Evolutionary conservation across 164 flowering plant genomes (phyloP).

Genomic region (Dillenia suffruticosa): DNA sequence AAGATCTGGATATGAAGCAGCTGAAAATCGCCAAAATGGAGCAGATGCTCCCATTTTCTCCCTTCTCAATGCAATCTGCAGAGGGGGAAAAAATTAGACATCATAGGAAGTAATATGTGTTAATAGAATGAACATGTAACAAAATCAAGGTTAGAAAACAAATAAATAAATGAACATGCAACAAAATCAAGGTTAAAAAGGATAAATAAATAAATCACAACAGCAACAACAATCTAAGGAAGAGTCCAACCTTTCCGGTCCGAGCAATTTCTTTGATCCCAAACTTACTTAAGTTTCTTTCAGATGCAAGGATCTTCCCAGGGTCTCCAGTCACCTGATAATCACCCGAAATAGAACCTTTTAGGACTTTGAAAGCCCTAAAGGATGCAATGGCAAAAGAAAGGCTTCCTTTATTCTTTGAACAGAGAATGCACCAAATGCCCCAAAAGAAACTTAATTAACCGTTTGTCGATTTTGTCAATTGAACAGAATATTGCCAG

Average conservation of each 20-base stretch:
- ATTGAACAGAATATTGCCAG: no score
- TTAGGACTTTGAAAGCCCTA: not conserved
- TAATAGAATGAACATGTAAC: not conserved
- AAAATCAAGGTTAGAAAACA: no score
- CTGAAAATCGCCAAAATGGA: slow-evolving; percentile 98
- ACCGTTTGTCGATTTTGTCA: no score
- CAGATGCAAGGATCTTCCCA: slow-evolving; percentile 88
- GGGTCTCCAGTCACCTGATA: slow-evolving; percentile 97
- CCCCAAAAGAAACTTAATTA: no score
- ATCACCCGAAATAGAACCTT: slow-evolving; percentile 2
- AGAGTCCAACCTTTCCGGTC: slow-evolving; percentile 81
- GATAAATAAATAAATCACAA: no score
- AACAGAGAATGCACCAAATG: no score
- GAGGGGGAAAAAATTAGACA: slow-evolving; percentile 10
- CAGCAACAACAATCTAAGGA: not conserved
- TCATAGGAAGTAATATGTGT: not conserved
- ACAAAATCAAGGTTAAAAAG: no score
- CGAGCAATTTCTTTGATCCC: slow-evolving; percentile 87
- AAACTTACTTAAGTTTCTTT: slow-evolving; percentile 73
- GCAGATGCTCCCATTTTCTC: slow-evolving; percentile 89
- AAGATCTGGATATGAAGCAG: slow-evolving; percentile 96
- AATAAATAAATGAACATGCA: not conserved
- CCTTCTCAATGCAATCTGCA: slow-evolving; percentile 86
- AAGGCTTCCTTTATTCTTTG: no score
- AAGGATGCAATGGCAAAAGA: not conserved